Base-by-base conservation (phyloP, 768 basidiomycete genomes). In the Mycena vulgaris region DNA sequence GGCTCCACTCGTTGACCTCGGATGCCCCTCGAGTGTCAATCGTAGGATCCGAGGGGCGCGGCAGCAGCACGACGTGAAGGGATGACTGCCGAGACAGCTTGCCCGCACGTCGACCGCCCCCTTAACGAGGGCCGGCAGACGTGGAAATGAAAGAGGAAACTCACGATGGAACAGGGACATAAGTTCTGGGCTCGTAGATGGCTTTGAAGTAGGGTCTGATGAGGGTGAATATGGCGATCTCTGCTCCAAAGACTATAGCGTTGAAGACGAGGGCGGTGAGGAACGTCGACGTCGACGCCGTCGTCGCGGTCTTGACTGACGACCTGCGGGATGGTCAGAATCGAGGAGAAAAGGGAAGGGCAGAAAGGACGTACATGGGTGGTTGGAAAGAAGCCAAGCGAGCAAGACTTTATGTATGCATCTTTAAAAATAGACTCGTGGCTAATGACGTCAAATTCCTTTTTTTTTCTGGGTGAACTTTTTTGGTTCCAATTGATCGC, bases 131-230 rank as follows among this genome's bases (percentile, higher is more conserved):
- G n/a, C n/a, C n/a, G n/a, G n/a, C n/a, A n/a, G n/a, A n/a, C n/a
- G n/a, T n/a, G n/a, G n/a, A n/a, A n/a, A n/a, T n/a, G n/a, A n/a
- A n/a, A n/a, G 28, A 68, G 10, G 56, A 30, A 37, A 82, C 83
- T 75, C 64, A 87, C 84, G 81, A 80, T 49, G 81, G 83, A 8
- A 80, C 75, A 11, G 85, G 85, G 19, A 84, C 83, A 80, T 93
- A 93, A 9, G 95, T 93, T 63, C 96, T 85, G 0, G 96, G 97
- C 75, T 96, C 93, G 78, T 96, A 99, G 53, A 98, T 92, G 17
- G 91, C 86, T 71, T 92, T 93, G 87, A 99, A 98, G 76, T 90
- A 91, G 14, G 92, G 90, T 47, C 96, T 86, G 31, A 98, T 79
- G 70, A 97, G 66, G n/a, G 96, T 92, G 83, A 98, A 98, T 19